Evolutionary conservation across 2,329 filamentous ascomycete species (phyloP), one percentile per base, ranked within the genome.

Genomic region (Hansfordia pulvinata): DNA sequence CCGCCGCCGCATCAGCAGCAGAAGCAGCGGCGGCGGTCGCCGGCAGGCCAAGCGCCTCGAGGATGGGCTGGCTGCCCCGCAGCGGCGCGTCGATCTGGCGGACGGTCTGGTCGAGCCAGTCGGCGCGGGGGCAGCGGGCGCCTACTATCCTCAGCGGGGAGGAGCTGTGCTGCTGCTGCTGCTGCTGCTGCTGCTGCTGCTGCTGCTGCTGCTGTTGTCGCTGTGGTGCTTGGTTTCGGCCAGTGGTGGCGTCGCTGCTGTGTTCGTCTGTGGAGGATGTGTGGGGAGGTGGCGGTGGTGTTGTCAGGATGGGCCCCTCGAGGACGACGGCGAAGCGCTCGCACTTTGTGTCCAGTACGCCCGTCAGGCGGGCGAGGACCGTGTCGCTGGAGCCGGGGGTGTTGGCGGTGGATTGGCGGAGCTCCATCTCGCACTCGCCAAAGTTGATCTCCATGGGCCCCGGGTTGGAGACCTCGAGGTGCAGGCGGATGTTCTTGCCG

Each of bases 391-490:
- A 30, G 22, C n/a, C n/a, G n/a, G n/a, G n/a, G n/a, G n/a, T n/a
- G n/a, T n/a, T n/a, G n/a, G n/a, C n/a, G n/a, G n/a, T n/a, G n/a
- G n/a, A n/a, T n/a, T 34, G 33, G 13, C 26, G 33, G 19, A 47
- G 35, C 26, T 43, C 39, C 33, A 47, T 42, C 4, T 17, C 30
- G 33, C 40, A 44, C 4, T 22, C 29, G 11, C 42, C 42, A 31
- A 47, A 41, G 32, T 33, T 39, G 16, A 46, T 32, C 29, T 44
- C 39, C 6, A 47, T 26, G 2, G 41, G 40, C 17, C 35, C 38
- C 8, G 41, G 41, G 27, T 47, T 47, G 15, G 8, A 6, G 6
- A 44, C 28, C 19, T 24, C 26, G 10, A 47, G 17, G 2, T 17
- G 21, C 9, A 44, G 11, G 6, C 28, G 20, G 18, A 39, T 5